phyloP scores from a whole-genome alignment of 2,329 filamentous ascomycete species.

The Aspergillus niger region DNA sequence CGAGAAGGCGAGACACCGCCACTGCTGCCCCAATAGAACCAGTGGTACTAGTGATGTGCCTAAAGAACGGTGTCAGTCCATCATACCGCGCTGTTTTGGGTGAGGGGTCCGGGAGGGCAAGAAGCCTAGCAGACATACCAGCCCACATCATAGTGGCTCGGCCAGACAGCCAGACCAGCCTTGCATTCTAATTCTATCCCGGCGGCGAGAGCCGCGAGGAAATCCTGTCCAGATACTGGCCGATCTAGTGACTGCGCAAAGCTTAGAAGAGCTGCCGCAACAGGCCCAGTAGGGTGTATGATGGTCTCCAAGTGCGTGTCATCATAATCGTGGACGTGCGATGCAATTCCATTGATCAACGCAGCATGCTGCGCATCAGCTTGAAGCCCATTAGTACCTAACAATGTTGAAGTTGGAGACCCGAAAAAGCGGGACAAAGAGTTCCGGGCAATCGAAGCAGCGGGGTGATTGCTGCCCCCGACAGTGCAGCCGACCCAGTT shows the following conservation, averaged over 20 bases:
- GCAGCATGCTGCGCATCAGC: slow-evolving; percentile 54
- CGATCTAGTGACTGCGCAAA: slow-evolving; percentile 43
- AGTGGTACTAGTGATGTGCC: slow-evolving; percentile 56
- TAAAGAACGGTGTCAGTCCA: slow-evolving; percentile 3
- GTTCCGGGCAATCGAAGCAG: slow-evolving; percentile 42
- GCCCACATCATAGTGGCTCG: slow-evolving; percentile 57
- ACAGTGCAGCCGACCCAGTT: slow-evolving; percentile 59
- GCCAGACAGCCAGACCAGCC: slow-evolving; percentile 55
- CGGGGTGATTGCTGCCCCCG: slow-evolving; percentile 52
- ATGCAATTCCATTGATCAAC: slow-evolving; percentile 57
- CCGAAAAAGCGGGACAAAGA: slow-evolving; percentile 44
- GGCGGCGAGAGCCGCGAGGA: slow-evolving; percentile 54
- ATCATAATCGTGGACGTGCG: slow-evolving; percentile 60
- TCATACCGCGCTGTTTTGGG: not conserved
- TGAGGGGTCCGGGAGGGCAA: not conserved
- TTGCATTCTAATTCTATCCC: slow-evolving; percentile 58
- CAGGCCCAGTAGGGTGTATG: slow-evolving; percentile 57
- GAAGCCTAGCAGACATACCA: slow-evolving; percentile 37
- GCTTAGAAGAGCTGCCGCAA: slow-evolving; percentile 52
- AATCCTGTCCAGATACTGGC: slow-evolving; percentile 47
- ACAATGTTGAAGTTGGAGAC: slow-evolving; percentile 38
- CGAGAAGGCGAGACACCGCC: slow-evolving; percentile 52
- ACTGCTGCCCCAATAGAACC: slow-evolving; percentile 58
- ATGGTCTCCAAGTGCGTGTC: slow-evolving; percentile 59
- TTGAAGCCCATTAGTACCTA: slow-evolving; percentile 28